Evolutionary conservation across 2,329 filamentous ascomycete species (phyloP), one percentile per base, ranked within the genome.

Genomic region (Cercospora zeina): DNA sequence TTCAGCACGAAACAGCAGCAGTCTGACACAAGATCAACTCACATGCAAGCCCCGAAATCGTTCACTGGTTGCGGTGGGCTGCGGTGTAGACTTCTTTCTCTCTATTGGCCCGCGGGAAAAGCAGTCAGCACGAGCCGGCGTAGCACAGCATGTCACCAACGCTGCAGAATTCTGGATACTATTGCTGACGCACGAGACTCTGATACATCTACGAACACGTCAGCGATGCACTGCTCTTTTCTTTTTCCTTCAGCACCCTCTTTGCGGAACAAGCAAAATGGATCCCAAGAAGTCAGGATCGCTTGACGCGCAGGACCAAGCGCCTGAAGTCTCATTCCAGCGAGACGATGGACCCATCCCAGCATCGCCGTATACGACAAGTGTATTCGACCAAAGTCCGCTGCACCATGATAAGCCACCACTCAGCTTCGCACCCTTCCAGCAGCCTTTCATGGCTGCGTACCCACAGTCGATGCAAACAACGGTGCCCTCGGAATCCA

Each of bases 251-350:
- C 16, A 50, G 19, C 16, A 10, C n/a, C 9, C 9, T 33, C 19
- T 7, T 14, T 36, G n/a, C 13, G 37, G 4, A n/a, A 16, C 39
- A 30, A n/a, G 21, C 21, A 30, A 2, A n/a, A 58, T 59, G 56
- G 56, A 59, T 1, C 13, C 33, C n/a, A 33, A 36, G 10, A 59
- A 59, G 11, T 6, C 56, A 53, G 45, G 47, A 45, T 37, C 45
- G 21, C 5, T 49, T 11, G 55, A 58, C 21, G 33, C 45, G 39
- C 55, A 56, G 1, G 31, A 56, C 24, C 37, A 61, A 24, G 53
- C 59, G 42, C 59, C 59, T 19, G 59, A 61, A 55, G 37, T 61
- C 3, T 61, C 59, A 2, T 50, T 50, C 30, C 59, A 54, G n/a
- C 37, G 54, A 2, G 53, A 61, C 36, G 53, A 61, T 50, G 59